Base-by-base conservation (phyloP, 257 asterid genomes). In the Cruciata laevipes region DNA sequence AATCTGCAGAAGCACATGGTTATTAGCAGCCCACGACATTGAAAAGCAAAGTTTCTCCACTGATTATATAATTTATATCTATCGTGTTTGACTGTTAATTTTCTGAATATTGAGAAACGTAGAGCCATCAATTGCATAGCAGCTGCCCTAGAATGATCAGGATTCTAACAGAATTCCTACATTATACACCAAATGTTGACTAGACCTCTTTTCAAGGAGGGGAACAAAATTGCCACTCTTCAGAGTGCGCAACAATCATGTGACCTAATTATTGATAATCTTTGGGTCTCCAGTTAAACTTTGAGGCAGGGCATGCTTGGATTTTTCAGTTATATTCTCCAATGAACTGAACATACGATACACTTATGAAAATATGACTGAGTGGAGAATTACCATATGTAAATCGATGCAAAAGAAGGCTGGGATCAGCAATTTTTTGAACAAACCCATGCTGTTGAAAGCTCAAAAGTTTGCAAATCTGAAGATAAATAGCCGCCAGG, bases 381-480 rank as follows among this genome's bases (percentile, higher is more conserved):
- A 59, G 11, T 24, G 59, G 44, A 76, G 53, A 73, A 91, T 74
- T 85, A 91, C 96, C 86, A 62, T 79, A 80, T 56, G 95, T 71
- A 70, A 92, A 89, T 71, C 88, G 79, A 80, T 92, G 96, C 79
- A 92, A 86, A 79, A 83, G 89, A 71, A 92, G 93, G 78, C 96
- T 92, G 30, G 98, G 98, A 82, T 92, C 98, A 71, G 84, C 93
- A 66, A 91, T 94, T 59, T 82, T 89, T 70, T 82, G 91, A 77
- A 89, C 79, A 75, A 87, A 70, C n/a, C 89, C 85, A 75, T 80
- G 86, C 71, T 89, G 86, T 63, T 78, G 80, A 69, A 92, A 87
- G 79, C 90, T 85, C 72, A 89, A 70, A 49, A 82, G 79, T 79
- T 86, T 84, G 92, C 96, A 87, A 52, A 92, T 92, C 79, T 86